Evolutionary conservation across 768 basidiomycete genomes (phyloP), one percentile per base, ranked within the genome.

Genomic region (Mrakia blollopis): DNA sequence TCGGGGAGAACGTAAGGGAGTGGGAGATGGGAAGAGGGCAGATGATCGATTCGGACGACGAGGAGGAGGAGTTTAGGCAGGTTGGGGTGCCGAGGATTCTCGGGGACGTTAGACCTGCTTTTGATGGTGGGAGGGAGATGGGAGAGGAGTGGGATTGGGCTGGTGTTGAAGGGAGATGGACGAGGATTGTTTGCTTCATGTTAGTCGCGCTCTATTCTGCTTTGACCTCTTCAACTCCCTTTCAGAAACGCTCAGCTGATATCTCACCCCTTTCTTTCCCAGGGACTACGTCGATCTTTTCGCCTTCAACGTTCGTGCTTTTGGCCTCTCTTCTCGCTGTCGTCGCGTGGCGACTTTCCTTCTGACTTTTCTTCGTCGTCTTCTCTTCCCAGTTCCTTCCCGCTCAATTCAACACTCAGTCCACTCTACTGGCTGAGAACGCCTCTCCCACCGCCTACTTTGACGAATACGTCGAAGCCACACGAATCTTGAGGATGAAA

Each of bases 231-330:
- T 57, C 52, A 14, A 11, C 11, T 13, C 25, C 50, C 23, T 54
- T 54, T 16, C 21, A 35, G 37, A 23, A 18, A 4, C 32, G 13
- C 57, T 60, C 7, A 14, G 4, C 30, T 35, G 18, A 10, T 65
- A 32, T 35, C 9, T 65, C 32, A 7, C 9, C 52, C 5, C 35
- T 67, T 39, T 32, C 18, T 7, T 11, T 18, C 11, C 21, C 39
- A 68, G 65, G 65, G 65, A 68, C 39, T 68, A 68, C 39, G 65
- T 68, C 65, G 65, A 68, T n/a, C 65, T 68, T 23, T 68, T 68
- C 65, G 65, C 65, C 8, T 68, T 68, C 39, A 68, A 68, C 37
- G 65, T 68, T 37, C 65, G 65, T 68, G 6, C 37, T 13, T 25
- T 41, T 23, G 3, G 37, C 63, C 32, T 37, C 23, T 37, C 9